These are phyloP conservation scores for Xanthoceras sorbifolium DNA, from an alignment of 345 rosid genomes.

Conservation along the genomic window DNA sequence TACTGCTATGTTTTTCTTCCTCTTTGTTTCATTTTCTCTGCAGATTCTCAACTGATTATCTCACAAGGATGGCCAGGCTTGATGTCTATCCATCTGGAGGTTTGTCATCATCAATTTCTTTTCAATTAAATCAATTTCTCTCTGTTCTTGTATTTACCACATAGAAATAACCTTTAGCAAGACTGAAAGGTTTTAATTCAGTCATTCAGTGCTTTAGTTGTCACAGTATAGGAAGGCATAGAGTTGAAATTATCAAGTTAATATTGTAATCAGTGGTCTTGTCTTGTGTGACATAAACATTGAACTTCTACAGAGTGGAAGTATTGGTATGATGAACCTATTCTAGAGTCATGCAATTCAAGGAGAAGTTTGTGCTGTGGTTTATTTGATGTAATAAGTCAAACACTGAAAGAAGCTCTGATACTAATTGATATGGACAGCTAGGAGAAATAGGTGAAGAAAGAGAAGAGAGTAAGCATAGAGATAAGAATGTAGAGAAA, in stretches of 20 bases:
- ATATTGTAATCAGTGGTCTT: background rate
- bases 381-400: no score
- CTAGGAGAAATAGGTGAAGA: no score
- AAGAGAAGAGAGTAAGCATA: no score
- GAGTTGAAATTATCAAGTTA: background rate
- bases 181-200: background rate
- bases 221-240: background rate
- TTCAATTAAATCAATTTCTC: background rate
- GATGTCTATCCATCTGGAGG: constrained; percentile 70
- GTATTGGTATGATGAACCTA: background rate
- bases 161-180: constrained; percentile 1
- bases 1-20: constrained; percentile 10
- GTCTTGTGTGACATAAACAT: background rate
- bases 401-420: no score
- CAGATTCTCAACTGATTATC: constrained; percentile 64
- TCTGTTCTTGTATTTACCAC: background rate
- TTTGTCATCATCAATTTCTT: constrained; percentile 29
- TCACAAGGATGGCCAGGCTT: constrained; percentile 81
- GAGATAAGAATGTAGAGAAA: no score
- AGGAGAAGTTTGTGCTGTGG: background rate
- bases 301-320: background rate
- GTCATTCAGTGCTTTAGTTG: background rate
- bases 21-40: constrained; percentile 12
- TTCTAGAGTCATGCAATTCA: background rate
- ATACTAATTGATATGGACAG: no score